phyloP scores from a whole-genome alignment of 495 filamentous ascomycete species.

The Neurospora cerealis region DNA sequence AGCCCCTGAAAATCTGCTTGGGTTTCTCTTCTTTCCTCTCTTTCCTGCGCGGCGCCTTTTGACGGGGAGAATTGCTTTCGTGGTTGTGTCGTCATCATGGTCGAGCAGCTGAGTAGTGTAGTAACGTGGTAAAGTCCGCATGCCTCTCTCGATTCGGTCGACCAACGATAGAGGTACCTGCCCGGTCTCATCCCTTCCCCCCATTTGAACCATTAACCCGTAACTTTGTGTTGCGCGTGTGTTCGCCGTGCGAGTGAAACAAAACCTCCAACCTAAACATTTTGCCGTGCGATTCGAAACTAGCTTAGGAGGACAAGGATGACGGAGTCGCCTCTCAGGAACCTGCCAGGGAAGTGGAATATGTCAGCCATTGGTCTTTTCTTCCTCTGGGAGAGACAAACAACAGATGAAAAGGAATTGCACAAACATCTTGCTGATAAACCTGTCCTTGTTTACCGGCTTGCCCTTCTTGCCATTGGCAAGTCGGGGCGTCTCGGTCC shows the following conservation, averaged over 20 bases:
- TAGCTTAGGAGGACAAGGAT: conserved; percentile 86
- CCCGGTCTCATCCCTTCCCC: neutral
- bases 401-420: neutral
- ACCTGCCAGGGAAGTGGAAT: conserved; percentile 42
- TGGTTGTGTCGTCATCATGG: neutral
- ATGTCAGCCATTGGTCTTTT: conserved; percentile 14
- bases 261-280: neutral
- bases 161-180: neutral
- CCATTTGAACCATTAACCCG: neutral
- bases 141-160: neutral
- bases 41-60: neutral
- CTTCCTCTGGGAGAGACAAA: neutral
- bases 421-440: conserved; percentile 94
- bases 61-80: neutral
- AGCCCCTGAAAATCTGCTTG: neutral
- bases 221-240: neutral
- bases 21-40: neutral
- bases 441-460: conserved; percentile 94
- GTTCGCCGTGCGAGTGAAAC: neutral
- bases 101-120: neutral
- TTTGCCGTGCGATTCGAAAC: neutral
- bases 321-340: conserved; percentile 86
- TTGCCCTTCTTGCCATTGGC: conserved; percentile 72
- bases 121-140: neutral
- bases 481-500: conserved; percentile 83